Evolutionary conservation across 345 rosid species (phyloP), one percentile per base, ranked within the genome.

Genomic region (Heritiera littoralis): DNA sequence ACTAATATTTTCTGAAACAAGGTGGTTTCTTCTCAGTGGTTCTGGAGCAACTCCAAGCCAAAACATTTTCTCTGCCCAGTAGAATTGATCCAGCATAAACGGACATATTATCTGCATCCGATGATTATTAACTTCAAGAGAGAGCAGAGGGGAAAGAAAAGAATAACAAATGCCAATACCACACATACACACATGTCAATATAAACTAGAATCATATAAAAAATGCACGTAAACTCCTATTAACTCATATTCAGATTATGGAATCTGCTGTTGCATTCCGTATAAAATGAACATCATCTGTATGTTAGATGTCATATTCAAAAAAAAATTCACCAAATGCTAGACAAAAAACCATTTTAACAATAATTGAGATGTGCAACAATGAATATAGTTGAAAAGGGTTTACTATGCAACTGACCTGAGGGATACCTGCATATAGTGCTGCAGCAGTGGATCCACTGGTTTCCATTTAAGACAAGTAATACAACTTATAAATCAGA

Each of bases 361-460:
- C 41, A 49, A 70, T 48, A 70, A 49, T 49, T 56, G 20, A 60
- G 48, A 65, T 78, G 32, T 73, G 84, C 32, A 75, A 48, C 7
- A 52, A 66, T 66, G 48, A 43, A 70, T 17, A 76, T 74, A 58
- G 35, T 4, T 48, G 75, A 30, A 46, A 54, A 52, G 48, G 45
- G 38, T 2, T 40, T 46, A 60, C 13, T 55, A 60, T 46, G 46
- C 52, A 75, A 84, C 86, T 55, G 77, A 93, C 98, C 98, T 94
- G 97, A 3, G 97, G 94, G 75, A 90, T 88, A 79, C 97, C 98
- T 28, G 89, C 92, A 64, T 85, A 81, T 51, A 95, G 89, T 48
- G 98, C 98, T 23, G 98, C 97, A 48, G 98, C 94, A 40, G 93
- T 90, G 60, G 98, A 93, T 79, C 98, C 98, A 52, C 98, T 93